These are phyloP conservation scores for Aspergillus sp. DNA, from an alignment of 2,329 filamentous ascomycete species.

Conservation along the genomic window DNA sequence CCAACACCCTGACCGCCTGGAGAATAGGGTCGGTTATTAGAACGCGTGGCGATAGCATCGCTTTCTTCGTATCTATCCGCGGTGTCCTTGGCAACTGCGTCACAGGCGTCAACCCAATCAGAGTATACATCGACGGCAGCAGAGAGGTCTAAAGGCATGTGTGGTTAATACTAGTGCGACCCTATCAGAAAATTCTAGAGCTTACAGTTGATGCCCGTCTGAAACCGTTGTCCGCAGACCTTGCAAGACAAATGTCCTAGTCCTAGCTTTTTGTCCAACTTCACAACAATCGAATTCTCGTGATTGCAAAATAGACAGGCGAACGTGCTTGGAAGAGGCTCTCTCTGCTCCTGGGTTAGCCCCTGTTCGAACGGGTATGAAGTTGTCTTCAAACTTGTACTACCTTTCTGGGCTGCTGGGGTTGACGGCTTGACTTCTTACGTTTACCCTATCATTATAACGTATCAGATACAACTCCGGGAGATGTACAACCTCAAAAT, in stretches of 20 bases:
- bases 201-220: constrained; percentile 89
- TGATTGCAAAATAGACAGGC: constrained; percentile 98
- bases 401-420: constrained; percentile 80
- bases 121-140: constrained; percentile 93
- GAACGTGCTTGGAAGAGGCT: constrained; percentile 69
- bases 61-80: constrained; percentile 37
- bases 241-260: constrained; percentile 86
- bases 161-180: background rate
- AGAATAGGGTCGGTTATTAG: constrained; percentile 18
- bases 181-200: background rate
- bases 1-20: constrained; percentile 18
- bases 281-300: constrained; percentile 86
- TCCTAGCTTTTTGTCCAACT: constrained; percentile 89
- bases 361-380: background rate
- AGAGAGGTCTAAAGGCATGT: constrained; percentile 66
- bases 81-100: constrained; percentile 66
- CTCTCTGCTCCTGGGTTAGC: constrained; percentile 34
- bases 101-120: constrained; percentile 97
- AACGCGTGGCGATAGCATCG: constrained; percentile 17
- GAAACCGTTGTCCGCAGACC: constrained; percentile 89
- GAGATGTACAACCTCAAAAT: constrained; percentile 8
- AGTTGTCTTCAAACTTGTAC: constrained; percentile 12
- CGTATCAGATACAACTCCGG: background rate
- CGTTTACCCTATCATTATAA: constrained; percentile 71
- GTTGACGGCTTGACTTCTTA: constrained; percentile 80